phyloP scores from a whole-genome alignment of 1,284 basidiomycete genomes.

The Agaricales sp. region DNA sequence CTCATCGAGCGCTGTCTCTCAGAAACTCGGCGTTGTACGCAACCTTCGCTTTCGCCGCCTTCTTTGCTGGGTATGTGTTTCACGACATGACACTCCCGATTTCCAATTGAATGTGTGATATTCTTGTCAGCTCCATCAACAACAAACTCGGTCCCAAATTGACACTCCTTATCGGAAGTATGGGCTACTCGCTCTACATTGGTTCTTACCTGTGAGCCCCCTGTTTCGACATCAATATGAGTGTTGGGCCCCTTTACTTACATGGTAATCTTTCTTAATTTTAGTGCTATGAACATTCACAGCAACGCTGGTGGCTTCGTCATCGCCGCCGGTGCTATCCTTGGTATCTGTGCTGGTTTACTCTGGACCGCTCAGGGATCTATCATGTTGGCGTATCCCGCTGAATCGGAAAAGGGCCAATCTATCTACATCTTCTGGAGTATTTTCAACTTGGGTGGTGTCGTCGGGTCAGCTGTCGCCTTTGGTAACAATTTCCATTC shows the following conservation, averaged over 20 bases:
- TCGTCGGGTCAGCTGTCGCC: constrained; percentile 59
- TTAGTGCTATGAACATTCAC: constrained; percentile 60
- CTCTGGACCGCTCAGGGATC: constrained; percentile 84
- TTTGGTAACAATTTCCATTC: constrained; percentile 44
- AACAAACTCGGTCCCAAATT: constrained; percentile 66
- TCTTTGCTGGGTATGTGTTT: constrained; percentile 50
- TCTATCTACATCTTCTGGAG: constrained; percentile 74
- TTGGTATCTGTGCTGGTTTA: constrained; percentile 76
- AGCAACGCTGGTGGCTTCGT: constrained; percentile 50
- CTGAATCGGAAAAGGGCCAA: constrained; percentile 65
- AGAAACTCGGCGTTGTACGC: constrained; percentile 55
- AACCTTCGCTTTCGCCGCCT: constrained; percentile 54
- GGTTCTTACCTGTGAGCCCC: constrained; percentile 55
- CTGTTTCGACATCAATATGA: background rate
- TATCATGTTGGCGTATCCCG: constrained; percentile 78
- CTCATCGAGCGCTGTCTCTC: background rate
- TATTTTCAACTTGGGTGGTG: constrained; percentile 67
- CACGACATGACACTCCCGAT: background rate
- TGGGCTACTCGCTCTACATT: constrained; percentile 67
- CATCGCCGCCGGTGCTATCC: constrained; percentile 68
- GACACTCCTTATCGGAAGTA: constrained; percentile 63
- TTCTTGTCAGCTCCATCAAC: constrained; percentile 49
- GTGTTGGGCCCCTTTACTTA: constrained; percentile 1
- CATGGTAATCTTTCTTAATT: background rate
- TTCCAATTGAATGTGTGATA: constrained; percentile 1